Evolutionary conservation across 2,329 filamentous ascomycete species (phyloP).

Genomic region (Chaetomium sp.): DNA sequence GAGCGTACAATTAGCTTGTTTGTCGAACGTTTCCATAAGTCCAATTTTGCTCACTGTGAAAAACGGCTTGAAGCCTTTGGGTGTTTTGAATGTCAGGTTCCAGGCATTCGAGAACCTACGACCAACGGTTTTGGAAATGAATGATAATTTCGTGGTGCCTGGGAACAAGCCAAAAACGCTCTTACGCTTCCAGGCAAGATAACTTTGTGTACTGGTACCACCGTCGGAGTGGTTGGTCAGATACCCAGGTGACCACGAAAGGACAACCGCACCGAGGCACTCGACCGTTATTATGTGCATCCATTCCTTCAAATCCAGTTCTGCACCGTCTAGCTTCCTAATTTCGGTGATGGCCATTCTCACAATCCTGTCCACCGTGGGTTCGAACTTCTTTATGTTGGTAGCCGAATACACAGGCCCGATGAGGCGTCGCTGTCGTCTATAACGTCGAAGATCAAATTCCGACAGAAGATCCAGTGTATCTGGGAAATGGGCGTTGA

Average conservation of each 20-base stretch:
- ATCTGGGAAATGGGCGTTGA: conserved; percentile 34
- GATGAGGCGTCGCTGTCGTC: conserved; percentile 43
- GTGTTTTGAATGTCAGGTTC: conserved; percentile 40
- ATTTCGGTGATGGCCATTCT: conserved; percentile 32
- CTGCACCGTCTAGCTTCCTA: conserved; percentile 30
- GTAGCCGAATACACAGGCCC: conserved; percentile 41
- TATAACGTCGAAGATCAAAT: conserved; percentile 40
- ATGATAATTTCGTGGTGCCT: conserved; percentile 32
- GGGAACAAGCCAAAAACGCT: conserved; percentile 48
- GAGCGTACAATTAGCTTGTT: neutral
- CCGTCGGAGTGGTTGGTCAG: conserved; percentile 39
- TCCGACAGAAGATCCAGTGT: conserved; percentile 47
- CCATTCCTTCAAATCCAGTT: conserved; percentile 47
- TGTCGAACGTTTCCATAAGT: neutral
- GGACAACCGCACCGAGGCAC: conserved; percentile 42
- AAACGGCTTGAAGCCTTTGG: conserved; percentile 40
- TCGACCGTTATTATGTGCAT: conserved; percentile 52
- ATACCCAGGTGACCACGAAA: conserved; percentile 48
- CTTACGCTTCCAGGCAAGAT: conserved; percentile 46
- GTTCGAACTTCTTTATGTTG: conserved; percentile 38
- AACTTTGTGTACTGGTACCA: conserved; percentile 42
- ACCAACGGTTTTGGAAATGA: conserved; percentile 32
- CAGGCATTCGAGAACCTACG: conserved; percentile 38
- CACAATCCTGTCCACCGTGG: conserved; percentile 37
- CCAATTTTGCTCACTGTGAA: conserved; percentile 36